A percentile compares a stretch with the other conserved stretches of the same genome.
phyloP scores from a whole-genome alignment of 169 alveolate genomes.

The Plasmodium knowlesi region DNA sequence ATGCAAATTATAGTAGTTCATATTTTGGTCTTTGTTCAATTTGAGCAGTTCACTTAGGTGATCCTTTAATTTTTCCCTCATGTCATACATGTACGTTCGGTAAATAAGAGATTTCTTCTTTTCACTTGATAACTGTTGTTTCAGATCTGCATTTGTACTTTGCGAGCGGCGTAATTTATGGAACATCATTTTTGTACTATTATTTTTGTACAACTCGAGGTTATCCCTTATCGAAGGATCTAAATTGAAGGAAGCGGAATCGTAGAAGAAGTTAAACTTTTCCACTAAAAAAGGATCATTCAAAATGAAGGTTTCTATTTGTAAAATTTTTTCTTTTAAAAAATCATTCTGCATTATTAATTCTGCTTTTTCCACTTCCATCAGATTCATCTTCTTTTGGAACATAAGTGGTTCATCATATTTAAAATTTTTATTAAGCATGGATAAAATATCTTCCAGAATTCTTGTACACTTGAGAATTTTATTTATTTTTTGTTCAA shows the following conservation, averaged over 20 bases:
- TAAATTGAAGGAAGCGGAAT: not conserved
- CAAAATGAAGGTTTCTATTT: constrained; percentile 74
- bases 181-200: constrained; percentile 5
- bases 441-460: constrained; percentile 27
- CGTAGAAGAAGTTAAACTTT: constrained; percentile 24
- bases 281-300: constrained; percentile 75
- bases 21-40: not conserved
- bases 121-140: constrained; percentile 34
- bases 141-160: constrained; percentile 28
- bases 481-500: constrained; percentile 30
- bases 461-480: constrained; percentile 26
- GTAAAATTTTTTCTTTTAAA: constrained; percentile 64
- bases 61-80: constrained; percentile 30
- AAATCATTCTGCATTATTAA: constrained; percentile 10
- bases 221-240: constrained; percentile 13
- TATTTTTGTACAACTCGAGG: constrained; percentile 9
- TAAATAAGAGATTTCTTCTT: constrained; percentile 13
- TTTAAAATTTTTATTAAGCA: constrained; percentile 24
- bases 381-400: constrained; percentile 13
- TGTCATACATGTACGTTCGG: not conserved
- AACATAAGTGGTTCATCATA: constrained; percentile 58
- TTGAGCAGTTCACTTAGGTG: constrained; percentile 20
- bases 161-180: constrained; percentile 18
- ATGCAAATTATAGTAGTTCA: not conserved
- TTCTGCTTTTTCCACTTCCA: constrained; percentile 52